These are phyloP conservation scores for Malus sylvestris DNA, from an alignment of 306 rosid genomes.

Conservation along the genomic window DNA sequence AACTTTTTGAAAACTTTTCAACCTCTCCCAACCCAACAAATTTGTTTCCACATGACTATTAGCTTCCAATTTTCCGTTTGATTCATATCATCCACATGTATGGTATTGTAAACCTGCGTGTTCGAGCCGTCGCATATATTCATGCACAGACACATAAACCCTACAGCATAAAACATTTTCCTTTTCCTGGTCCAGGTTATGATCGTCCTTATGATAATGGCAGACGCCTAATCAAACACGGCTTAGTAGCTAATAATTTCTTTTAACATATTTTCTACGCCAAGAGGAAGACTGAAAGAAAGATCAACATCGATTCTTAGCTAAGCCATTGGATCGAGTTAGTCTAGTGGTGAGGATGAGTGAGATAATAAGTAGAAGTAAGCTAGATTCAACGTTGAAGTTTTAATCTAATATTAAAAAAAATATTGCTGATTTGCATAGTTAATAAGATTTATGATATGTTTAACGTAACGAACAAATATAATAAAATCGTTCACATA, in stretches of 20 bases:
- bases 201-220: background rate
- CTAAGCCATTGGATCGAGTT: background rate
- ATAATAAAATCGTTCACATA: too few relatives aligned
- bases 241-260: background rate
- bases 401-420: too few relatives aligned
- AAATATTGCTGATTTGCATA: too few relatives aligned
- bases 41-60: background rate
- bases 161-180: background rate
- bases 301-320: background rate
- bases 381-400: too few relatives aligned
- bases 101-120: background rate
- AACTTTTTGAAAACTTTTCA: background rate
- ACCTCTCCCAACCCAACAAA: slow-evolving; percentile 10
- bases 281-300: background rate
- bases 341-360: too few relatives aligned
- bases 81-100: background rate
- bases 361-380: background rate
- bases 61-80: background rate
- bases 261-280: background rate
- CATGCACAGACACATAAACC: background rate
- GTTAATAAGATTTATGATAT: background rate
- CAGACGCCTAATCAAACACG: background rate
- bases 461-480: too few relatives aligned
- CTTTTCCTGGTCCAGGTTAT: background rate
- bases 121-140: background rate